These are phyloP conservation scores for Neophaeococcomyces aloes DNA, from an alignment of 2,329 filamentous ascomycete genomes.

Conservation along the genomic window DNA sequence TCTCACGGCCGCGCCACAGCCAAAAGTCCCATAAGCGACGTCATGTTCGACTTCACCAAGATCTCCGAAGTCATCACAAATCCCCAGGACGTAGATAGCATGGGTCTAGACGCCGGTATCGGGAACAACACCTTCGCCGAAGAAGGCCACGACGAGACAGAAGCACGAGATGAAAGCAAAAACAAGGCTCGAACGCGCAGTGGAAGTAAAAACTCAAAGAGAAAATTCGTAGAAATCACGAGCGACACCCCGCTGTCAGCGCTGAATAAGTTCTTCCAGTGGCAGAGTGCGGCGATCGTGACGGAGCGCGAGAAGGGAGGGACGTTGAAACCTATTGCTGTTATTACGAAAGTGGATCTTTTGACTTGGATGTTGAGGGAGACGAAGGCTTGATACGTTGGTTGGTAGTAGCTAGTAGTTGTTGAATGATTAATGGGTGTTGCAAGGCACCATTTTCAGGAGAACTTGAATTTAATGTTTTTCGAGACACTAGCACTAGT, in stretches of 20 bases:
- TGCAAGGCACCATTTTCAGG: too few relatives aligned
- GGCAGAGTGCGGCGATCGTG: slow-evolving; percentile 92
- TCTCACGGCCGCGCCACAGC: slow-evolving; percentile 68
- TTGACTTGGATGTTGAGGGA: slow-evolving; percentile 62
- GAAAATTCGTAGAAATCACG: slow-evolving; percentile 88
- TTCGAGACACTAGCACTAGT: too few relatives aligned
- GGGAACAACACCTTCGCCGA: slow-evolving; percentile 6
- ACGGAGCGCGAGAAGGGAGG: slow-evolving; percentile 57
- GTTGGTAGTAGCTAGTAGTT: too few relatives aligned
- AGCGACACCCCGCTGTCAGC: slow-evolving; percentile 73
- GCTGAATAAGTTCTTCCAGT: slow-evolving; percentile 73
- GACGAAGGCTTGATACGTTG: slow-evolving; percentile 1
- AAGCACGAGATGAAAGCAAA: slow-evolving; percentile 13
- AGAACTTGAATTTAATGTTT: too few relatives aligned
- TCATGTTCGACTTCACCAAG: slow-evolving; percentile 94
- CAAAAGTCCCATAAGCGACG: slow-evolving; percentile 63
- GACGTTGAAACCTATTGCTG: slow-evolving; percentile 66
- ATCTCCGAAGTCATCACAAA: slow-evolving; percentile 88
- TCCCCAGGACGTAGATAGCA: slow-evolving; percentile 48
- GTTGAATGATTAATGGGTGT: not conserved
- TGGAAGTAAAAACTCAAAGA: slow-evolving; percentile 28
- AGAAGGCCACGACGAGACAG: slow-evolving; percentile 20
- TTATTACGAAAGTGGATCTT: slow-evolving; percentile 89
- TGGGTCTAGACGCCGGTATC: slow-evolving; percentile 4
- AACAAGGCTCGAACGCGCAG: slow-evolving; percentile 17